Conservation (phyloP, 1,284 basidiomycete species). For the Malassezia brasiliensis region DNA sequence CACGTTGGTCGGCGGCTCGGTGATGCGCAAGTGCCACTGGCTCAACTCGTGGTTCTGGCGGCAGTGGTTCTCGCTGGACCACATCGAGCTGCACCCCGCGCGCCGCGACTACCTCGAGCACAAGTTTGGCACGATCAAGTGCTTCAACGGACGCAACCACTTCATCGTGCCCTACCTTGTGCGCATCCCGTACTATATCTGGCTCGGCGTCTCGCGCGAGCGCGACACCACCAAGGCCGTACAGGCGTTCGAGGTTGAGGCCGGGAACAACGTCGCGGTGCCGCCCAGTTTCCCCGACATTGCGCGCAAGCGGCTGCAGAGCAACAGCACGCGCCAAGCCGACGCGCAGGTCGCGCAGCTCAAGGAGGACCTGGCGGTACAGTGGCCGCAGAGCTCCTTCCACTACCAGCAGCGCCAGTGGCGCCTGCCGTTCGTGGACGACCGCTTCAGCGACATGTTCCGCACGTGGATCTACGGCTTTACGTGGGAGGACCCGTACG, state of each 20-base stretch:
- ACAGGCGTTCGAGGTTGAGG: constrained; percentile 63
- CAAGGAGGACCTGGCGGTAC: constrained; percentile 33
- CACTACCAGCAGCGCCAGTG: constrained; percentile 60
- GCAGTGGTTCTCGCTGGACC: constrained; percentile 64
- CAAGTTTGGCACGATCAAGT: constrained; percentile 61
- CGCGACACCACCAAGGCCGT: constrained; percentile 58
- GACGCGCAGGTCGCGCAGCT: constrained; percentile 20
- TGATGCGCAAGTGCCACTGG: constrained; percentile 63
- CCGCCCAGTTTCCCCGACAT: constrained; percentile 47
- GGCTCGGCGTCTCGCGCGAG: constrained; percentile 63
- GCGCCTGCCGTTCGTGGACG: constrained; percentile 66
- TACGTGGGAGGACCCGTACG: constrained; percentile 72
- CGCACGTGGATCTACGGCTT: constrained; percentile 64
- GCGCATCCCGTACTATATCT: constrained; percentile 64
- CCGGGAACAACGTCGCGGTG: constrained; percentile 55
- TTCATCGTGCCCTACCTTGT: constrained; percentile 63
- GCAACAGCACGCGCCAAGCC: not conserved
- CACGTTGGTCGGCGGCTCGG: constrained; percentile 58
- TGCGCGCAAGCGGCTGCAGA: constrained; percentile 41
- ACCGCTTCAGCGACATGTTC: constrained; percentile 65
- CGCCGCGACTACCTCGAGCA: constrained; percentile 64
- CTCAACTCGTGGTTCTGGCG: constrained; percentile 64
- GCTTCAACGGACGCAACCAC: constrained; percentile 64
- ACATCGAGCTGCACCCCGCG: constrained; percentile 63
- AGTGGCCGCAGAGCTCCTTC: constrained; percentile 59